Evolutionary conservation across 2,329 filamentous ascomycete species (phyloP).

Genomic region (Westerdykella aurantiaca): DNA sequence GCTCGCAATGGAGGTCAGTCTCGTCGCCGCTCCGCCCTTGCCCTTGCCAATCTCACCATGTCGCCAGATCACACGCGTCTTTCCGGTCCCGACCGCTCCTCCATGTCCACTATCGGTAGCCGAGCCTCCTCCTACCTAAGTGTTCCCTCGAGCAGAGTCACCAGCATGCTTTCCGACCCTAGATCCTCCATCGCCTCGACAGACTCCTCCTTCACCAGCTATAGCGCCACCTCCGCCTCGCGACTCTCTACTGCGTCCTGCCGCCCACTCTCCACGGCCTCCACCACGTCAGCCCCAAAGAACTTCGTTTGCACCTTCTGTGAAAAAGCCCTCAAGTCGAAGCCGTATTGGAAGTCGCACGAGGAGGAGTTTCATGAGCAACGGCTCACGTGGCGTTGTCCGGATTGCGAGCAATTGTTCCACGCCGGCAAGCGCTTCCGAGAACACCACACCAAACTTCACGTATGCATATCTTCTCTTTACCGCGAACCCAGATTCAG

Average conservation of each 20-base stretch:
- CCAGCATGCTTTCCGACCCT: conserved; percentile 34
- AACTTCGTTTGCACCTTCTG: conserved; percentile 44
- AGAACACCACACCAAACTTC: conserved; percentile 61
- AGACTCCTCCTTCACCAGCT: conserved; percentile 35
- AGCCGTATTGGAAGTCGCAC: conserved; percentile 65
- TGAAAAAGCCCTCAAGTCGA: conserved; percentile 62
- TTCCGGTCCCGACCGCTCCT: conserved; percentile 30
- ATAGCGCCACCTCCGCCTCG: conserved; percentile 30
- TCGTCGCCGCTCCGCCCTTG: conserved; percentile 3
- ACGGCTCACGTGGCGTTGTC: conserved; percentile 62
- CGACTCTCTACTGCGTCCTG: conserved; percentile 35
- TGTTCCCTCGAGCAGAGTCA: conserved; percentile 35
- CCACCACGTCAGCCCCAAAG: conserved; percentile 31
- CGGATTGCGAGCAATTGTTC: conserved; percentile 63
- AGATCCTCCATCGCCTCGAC: conserved; percentile 35
- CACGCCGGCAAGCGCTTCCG: conserved; percentile 64
- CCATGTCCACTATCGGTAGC: conserved; percentile 34
- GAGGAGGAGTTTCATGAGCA: conserved; percentile 66
- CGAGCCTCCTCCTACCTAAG: conserved; percentile 34
- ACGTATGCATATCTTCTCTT: conserved; percentile 40
- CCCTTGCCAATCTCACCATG: conserved; percentile 16
- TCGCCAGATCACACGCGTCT: conserved; percentile 32
- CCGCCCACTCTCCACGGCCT: conserved; percentile 30
- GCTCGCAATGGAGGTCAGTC: conserved; percentile 36
- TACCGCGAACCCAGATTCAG: neutral